These are phyloP conservation scores for Pythium scleroteichum DNA, from an alignment of 352 stramenopile species.

Conservation along the genomic window DNA sequence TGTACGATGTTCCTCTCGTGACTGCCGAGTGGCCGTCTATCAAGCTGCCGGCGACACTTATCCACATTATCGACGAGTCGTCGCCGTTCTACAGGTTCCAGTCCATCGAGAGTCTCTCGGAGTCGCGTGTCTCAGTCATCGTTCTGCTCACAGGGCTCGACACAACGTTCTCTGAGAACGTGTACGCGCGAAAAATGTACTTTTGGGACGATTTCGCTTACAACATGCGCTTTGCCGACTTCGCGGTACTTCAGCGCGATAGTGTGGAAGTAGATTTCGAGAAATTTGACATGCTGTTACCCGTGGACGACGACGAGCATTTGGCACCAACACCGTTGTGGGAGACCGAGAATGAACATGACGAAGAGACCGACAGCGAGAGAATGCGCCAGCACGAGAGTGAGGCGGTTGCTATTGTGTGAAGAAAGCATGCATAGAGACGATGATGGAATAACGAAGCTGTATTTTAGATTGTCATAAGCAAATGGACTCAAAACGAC, in stretches of 20 bases:
- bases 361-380: not conserved
- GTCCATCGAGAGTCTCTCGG: constrained; percentile 65
- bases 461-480: constrained; percentile 23
- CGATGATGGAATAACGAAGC: constrained; percentile 10
- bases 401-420: constrained; percentile 7
- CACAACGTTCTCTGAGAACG: constrained; percentile 84
- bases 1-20: constrained; percentile 83
- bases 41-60: constrained; percentile 77
- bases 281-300: constrained; percentile 60
- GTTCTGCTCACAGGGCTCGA: constrained; percentile 79
- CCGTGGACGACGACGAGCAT: constrained; percentile 24
- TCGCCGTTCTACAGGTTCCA: constrained; percentile 82
- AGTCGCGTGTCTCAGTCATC: constrained; percentile 76
- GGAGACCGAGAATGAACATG: constrained; percentile 11
- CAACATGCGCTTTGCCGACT: constrained; percentile 77
- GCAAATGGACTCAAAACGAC: constrained; percentile 1
- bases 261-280: constrained; percentile 68
- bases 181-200: constrained; percentile 88
- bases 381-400: not conserved
- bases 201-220: constrained; percentile 88
- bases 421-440: not conserved
- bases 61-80: constrained; percentile 79
- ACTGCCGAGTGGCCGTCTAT: constrained; percentile 81
- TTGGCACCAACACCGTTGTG: constrained; percentile 16
- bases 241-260: constrained; percentile 70